A percentile compares a stretch with the other conserved stretches of the same genome.
Conservation (phyloP, 73 alveolate species). For the Stentor roeselii region DNA sequence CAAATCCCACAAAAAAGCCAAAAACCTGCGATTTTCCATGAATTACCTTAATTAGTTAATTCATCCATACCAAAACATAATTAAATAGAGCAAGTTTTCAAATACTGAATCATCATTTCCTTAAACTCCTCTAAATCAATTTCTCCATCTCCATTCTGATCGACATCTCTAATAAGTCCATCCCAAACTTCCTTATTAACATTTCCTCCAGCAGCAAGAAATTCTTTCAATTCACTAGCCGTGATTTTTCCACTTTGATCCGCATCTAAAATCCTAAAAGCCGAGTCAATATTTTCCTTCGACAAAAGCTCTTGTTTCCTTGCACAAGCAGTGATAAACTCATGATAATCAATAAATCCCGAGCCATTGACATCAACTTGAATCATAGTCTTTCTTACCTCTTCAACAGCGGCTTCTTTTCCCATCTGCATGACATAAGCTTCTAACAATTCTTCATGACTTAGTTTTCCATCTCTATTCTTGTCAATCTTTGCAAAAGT, state of each 20-base stretch:
- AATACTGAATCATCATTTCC: no score
- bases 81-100: no score
- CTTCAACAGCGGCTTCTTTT: no score
- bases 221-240: slow-evolving; percentile 55
- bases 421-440: no score
- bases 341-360: slow-evolving; percentile 71
- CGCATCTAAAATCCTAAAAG: slow-evolving; percentile 59
- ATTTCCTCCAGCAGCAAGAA: slow-evolving; percentile 45
- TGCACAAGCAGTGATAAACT: slow-evolving; percentile 64
- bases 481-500: slow-evolving; percentile 37
- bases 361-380: slow-evolving; percentile 45
- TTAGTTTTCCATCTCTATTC: slow-evolving; percentile 36
- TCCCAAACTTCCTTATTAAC: slow-evolving; percentile 56
- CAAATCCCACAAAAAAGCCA: no score
- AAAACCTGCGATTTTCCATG: no score
- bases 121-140: no score
- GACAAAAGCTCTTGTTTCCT: slow-evolving; percentile 45
- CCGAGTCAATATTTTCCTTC: slow-evolving; percentile 50
- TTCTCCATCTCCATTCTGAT: slow-evolving; percentile 64
- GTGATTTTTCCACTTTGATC: slow-evolving; percentile 64
- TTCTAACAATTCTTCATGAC: slow-evolving; percentile 33
- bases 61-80: no score
- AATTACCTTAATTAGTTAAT: no score
- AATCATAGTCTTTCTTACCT: no score
- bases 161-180: slow-evolving; percentile 64